Evolutionary conservation across 768 basidiomycete species (phyloP), one percentile per base, ranked within the genome.

Genomic region (Goffeauzyma gilvescens): DNA sequence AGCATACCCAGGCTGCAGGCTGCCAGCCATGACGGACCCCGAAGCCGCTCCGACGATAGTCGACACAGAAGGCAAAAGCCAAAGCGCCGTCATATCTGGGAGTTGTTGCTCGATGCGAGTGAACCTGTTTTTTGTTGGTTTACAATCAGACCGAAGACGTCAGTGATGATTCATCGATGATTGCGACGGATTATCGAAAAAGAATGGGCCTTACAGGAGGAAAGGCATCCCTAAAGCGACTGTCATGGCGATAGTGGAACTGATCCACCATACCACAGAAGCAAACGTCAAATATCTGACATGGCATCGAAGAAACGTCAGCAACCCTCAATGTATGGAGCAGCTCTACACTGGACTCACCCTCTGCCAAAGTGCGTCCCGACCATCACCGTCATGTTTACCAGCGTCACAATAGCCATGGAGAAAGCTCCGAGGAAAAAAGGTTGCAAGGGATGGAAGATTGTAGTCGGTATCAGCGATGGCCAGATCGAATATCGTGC

Each of bases 21-120:
- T 66, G 2, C 60, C 53, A 0, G 74, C 73, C 18, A 83, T 58
- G 31, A 76, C 59, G 1, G 71, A 76, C 1, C 81, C 81, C 0
- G 74, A 67, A 1, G 81, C 76, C 1, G 78, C 69, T 1, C 72
- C 73, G 55, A 84, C 81, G 32, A 79, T 71, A 13, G 78, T 68
- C 0, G 81, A 73, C 3, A 84, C 76, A 9, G 81, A 72, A 0
- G 82, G 82, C 23, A 84, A 74, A 6, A 83, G 66, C 80, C 81
- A 83, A 17, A 68, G 58, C 18, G 75, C 63, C 0, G 74, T 74
- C 70, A 81, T 71, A 1, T 64, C 55, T 32, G 70, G 65, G 5
- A 76, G 53, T 0, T 73, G 61, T 54, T 81, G 76, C 5, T 66
- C 64, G 15, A 82, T 77, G n/a, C 71, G 53, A 28, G 67, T 58